These are phyloP conservation scores for Mycena sanguinolenta DNA, from an alignment of 768 basidiomycete genomes.

Conservation along the genomic window DNA sequence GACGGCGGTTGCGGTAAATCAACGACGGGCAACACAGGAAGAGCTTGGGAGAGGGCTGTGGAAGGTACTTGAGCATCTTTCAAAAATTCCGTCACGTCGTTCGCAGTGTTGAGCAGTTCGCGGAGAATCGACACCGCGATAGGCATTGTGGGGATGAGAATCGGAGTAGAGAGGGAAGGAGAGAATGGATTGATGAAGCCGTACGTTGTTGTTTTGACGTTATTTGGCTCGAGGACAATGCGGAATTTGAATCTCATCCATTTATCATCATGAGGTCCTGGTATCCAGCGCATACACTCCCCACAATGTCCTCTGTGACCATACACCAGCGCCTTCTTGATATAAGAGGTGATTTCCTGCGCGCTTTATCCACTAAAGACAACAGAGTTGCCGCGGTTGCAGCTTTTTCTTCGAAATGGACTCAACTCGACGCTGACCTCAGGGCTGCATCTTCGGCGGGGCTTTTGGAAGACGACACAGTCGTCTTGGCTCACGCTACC, in stretches of 20 bases:
- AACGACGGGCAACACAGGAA: not conserved
- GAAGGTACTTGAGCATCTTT: not conserved
- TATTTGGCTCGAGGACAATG: constrained; percentile 32
- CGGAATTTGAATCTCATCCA: constrained; percentile 35
- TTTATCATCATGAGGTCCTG: not conserved
- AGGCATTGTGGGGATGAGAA: not conserved
- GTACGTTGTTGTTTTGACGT: no score
- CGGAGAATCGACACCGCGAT: not conserved
- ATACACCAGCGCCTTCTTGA: constrained; percentile 14
- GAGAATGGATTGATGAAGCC: not conserved
- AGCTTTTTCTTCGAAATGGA: constrained; percentile 12
- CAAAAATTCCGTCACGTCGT: not conserved
- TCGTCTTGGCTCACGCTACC: constrained; percentile 21
- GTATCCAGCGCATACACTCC: not conserved
- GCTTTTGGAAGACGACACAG: constrained; percentile 27
- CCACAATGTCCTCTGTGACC: not conserved
- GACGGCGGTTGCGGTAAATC: not conserved
- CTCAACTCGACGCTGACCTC: not conserved
- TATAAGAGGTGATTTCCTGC: not conserved
- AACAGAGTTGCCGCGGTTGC: not conserved
- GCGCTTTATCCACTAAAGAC: not conserved
- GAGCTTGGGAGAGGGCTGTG: not conserved
- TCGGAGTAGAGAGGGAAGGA: no score
- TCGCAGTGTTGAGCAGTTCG: not conserved
- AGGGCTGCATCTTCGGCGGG: not conserved